Conservation (phyloP, 2,329 filamentous ascomycete species). For the Fusarium siculi region DNA sequence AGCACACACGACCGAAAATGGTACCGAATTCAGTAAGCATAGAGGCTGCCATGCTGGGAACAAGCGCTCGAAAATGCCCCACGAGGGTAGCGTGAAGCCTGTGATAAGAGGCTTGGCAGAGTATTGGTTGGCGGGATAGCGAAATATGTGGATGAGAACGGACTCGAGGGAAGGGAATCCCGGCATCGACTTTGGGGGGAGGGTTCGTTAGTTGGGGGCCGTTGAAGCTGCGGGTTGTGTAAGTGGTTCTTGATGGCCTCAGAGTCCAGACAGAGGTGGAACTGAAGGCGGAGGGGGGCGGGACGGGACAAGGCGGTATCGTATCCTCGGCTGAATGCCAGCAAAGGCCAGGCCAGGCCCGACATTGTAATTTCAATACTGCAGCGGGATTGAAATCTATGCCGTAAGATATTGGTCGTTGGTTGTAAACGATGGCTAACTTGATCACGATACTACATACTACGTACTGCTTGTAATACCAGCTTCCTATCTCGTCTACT, state of each 20-base stretch:
- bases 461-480: background rate
- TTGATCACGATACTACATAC: background rate
- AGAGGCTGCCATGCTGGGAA: background rate
- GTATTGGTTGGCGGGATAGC: conserved; percentile 6
- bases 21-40: background rate
- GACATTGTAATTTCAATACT: background rate
- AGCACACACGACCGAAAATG: conserved; percentile 11
- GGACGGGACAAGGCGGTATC: background rate
- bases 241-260: background rate
- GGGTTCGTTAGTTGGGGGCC: background rate
- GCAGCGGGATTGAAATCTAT: background rate
- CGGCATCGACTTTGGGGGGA: background rate
- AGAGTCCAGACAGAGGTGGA: background rate
- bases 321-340: background rate
- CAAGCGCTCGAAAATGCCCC: background rate
- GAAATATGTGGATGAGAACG: background rate
- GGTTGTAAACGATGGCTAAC: background rate
- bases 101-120: conserved; percentile 8
- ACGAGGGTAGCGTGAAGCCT: background rate
- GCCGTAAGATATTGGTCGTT: background rate
- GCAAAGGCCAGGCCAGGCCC: background rate
- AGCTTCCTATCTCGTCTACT: background rate
- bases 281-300: background rate
- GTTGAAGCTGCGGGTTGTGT: background rate
- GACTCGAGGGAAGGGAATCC: background rate